Percentiles rank a stretch among this genome's conserved stretches.
Conservation (phyloP, 208 protist genomes). For the Acanthamoeba triangularis region DNA sequence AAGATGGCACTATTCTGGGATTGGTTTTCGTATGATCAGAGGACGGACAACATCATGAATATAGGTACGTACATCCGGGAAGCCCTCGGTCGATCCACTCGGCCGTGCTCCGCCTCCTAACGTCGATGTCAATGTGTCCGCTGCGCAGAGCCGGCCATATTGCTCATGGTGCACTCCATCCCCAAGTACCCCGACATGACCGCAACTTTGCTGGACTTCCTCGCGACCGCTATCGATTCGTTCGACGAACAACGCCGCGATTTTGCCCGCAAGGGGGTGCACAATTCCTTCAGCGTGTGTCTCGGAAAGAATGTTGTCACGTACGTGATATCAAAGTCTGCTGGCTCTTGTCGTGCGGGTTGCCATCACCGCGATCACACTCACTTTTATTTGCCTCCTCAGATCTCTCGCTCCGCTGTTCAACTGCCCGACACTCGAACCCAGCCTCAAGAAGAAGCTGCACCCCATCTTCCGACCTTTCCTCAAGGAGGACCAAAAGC, state of each 20-base stretch:
- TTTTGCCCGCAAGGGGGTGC: constrained; percentile 71
- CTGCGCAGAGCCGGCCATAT: constrained; percentile 81
- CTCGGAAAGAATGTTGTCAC: constrained; percentile 82
- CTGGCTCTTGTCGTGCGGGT: background rate
- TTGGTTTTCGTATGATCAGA: constrained; percentile 86
- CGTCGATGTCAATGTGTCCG: background rate
- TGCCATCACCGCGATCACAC: background rate
- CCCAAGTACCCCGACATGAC: constrained; percentile 88
- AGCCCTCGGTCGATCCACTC: background rate
- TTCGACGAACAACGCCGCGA: constrained; percentile 73
- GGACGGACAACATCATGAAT: constrained; percentile 88
- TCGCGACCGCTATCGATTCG: constrained; percentile 35
- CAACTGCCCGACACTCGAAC: constrained; percentile 8
- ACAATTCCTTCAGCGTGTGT: constrained; percentile 76
- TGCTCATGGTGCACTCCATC: constrained; percentile 87
- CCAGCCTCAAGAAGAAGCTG: constrained; percentile 42
- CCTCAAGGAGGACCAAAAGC: constrained; percentile 66
- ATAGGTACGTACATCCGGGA: constrained; percentile 66
- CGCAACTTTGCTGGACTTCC: constrained; percentile 83
- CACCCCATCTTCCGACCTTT: constrained; percentile 66
- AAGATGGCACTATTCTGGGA: constrained; percentile 87
- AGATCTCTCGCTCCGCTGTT: constrained; percentile 62
- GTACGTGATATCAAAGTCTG: constrained; percentile 60
- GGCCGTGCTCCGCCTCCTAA: background rate
- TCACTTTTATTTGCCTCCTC: constrained; percentile 2